A percentile compares a stretch with the other conserved stretches of the same genome.
phyloP scores from a whole-genome alignment of 2,329 filamentous ascomycete genomes.

The Ophiostoma triangulosporum region DNA sequence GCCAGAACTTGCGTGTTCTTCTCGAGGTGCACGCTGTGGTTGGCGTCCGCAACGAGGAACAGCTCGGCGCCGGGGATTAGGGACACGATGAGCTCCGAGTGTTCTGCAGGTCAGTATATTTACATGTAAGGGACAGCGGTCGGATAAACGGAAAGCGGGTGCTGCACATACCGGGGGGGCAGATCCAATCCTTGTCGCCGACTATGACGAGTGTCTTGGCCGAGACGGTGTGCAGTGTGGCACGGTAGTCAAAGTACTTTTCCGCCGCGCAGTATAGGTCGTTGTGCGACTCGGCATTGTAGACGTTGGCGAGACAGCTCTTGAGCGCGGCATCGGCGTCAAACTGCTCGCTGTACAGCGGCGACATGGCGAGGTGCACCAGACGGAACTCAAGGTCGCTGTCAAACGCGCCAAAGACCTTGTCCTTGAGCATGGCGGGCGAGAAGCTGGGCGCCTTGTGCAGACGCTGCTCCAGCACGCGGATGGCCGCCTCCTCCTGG shows the following conservation, averaged over 20 bases:
- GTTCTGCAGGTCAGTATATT: slow-evolving; percentile 14
- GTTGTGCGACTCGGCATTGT: slow-evolving; percentile 25
- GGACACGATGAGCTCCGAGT: slow-evolving; percentile 21
- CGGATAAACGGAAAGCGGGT: too few species aligned
- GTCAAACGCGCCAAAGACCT: slow-evolving; percentile 25
- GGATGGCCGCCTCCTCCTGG: slow-evolving; percentile 24
- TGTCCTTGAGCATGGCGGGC: slow-evolving; percentile 23
- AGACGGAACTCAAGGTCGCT: slow-evolving; percentile 26
- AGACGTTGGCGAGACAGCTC: slow-evolving; percentile 19
- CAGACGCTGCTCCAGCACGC: slow-evolving; percentile 19
- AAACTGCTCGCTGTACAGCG: slow-evolving; percentile 24
- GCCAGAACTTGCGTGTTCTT: slow-evolving; percentile 20
- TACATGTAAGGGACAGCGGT: too few species aligned
- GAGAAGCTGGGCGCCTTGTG: slow-evolving; percentile 23
- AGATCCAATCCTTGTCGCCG: slow-evolving; percentile 27
- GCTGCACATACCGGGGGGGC: slow-evolving; percentile 22
- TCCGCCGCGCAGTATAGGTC: slow-evolving; percentile 22
- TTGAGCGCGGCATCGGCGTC: slow-evolving; percentile 21
- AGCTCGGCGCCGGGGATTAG: slow-evolving; percentile 18
- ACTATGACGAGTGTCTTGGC: slow-evolving; percentile 25
- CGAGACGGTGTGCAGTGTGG: slow-evolving; percentile 18
- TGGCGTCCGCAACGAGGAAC: slow-evolving; percentile 20
- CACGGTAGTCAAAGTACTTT: slow-evolving; percentile 26
- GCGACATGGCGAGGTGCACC: slow-evolving; percentile 24
- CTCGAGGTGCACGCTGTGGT: slow-evolving; percentile 25